phyloP scores from a whole-genome alignment of 352 stramenopile species.

The Globisporangium echinulatum region DNA sequence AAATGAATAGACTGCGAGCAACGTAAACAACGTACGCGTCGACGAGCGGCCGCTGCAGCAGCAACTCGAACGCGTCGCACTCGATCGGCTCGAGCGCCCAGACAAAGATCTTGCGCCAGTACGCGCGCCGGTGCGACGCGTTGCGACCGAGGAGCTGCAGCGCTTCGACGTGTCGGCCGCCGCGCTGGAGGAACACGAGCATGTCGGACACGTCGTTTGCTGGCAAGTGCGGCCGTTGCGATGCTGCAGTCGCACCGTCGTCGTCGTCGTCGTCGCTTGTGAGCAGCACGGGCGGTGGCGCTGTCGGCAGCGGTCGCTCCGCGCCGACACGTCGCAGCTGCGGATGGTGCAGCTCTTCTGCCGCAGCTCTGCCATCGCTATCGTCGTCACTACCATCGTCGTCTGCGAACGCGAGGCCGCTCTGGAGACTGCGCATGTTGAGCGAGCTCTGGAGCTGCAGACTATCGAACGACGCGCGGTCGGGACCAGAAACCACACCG shows the following conservation, averaged over 20 bases:
- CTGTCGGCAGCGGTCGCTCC: not conserved
- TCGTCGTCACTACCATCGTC: slow-evolving; percentile 10
- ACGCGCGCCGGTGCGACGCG: slow-evolving; percentile 32
- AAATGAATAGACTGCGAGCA: not conserved
- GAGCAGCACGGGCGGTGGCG: no score
- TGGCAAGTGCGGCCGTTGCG: slow-evolving; percentile 14
- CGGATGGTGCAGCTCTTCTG: not conserved
- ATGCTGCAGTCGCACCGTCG: slow-evolving; percentile 9
- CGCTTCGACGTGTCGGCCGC: slow-evolving; percentile 64
- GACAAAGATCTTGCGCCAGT: slow-evolving; percentile 63
- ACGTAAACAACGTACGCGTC: slow-evolving; percentile 33
- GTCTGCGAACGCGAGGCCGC: slow-evolving; percentile 11
- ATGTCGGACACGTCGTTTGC: slow-evolving; percentile 45
- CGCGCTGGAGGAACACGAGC: slow-evolving; percentile 52
- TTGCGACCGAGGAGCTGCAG: slow-evolving; percentile 66
- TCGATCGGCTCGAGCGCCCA: slow-evolving; percentile 41
- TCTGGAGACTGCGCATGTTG: slow-evolving; percentile 37
- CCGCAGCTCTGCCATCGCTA: not conserved
- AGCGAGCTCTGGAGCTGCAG: slow-evolving; percentile 43
- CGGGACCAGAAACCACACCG: slow-evolving; percentile 43
- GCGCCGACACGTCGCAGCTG: not conserved
- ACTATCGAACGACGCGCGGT: slow-evolving; percentile 32
- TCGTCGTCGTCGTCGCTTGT: not conserved
- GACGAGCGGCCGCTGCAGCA: slow-evolving; percentile 29
- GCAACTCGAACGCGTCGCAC: slow-evolving; percentile 3